Evolutionary conservation across 139 green algal genomes (phyloP).

Genomic region (Spirogloea muscicola): DNA sequence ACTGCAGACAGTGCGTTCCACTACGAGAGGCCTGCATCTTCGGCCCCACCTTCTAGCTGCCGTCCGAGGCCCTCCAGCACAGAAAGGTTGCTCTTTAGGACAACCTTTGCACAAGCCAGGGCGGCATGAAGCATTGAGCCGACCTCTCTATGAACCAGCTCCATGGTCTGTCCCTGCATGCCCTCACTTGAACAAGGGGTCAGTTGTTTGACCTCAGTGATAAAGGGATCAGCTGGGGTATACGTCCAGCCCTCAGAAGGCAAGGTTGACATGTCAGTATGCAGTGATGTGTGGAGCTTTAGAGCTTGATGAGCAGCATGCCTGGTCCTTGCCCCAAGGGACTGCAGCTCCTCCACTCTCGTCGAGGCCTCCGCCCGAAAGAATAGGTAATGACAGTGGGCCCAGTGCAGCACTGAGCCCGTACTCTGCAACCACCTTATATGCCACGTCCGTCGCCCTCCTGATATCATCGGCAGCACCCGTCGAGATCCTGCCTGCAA

Average conservation of each 20-base stretch:
- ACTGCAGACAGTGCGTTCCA: background rate
- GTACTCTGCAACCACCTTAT: conserved; percentile 63
- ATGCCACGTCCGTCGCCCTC: conserved; percentile 77
- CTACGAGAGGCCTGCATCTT: background rate
- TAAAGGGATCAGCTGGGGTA: too few species aligned
- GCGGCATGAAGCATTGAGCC: conserved; percentile 63
- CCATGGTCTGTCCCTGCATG: conserved; percentile 32
- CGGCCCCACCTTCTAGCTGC: conserved; percentile 25
- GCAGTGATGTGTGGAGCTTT: background rate
- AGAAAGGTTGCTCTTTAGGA: conserved; percentile 58
- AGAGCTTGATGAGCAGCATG: background rate
- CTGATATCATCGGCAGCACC: conserved; percentile 83
- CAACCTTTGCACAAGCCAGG: conserved; percentile 62
- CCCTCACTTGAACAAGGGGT: too few species aligned
- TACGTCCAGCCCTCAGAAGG: background rate
- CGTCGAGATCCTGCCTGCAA: conserved; percentile 51
- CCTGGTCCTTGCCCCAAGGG: conserved; percentile 47
- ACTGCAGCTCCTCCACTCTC: conserved; percentile 49
- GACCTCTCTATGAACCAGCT: conserved; percentile 65
- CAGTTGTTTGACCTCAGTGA: too few species aligned
- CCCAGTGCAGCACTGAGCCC: conserved; percentile 70
- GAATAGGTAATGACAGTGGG: conserved; percentile 68
- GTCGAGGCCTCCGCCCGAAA: conserved; percentile 63
- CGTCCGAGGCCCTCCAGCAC: conserved; percentile 23
- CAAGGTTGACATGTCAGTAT: background rate